phyloP scores from a whole-genome alignment of 78 protist species.

The Dictyostelium brefeldianum region DNA sequence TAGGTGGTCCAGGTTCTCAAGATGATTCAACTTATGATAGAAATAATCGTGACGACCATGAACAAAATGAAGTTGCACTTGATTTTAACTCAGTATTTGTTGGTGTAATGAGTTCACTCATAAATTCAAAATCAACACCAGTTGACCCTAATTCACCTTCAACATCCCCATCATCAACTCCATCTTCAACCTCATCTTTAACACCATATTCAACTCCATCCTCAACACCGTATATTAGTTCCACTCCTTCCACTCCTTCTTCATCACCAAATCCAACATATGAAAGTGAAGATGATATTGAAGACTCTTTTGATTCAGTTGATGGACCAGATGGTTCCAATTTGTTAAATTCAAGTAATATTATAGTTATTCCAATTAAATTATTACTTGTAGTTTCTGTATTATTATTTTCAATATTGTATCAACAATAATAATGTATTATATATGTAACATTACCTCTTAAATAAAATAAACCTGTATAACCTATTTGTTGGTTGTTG shows the following conservation, averaged over 20 bases:
- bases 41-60: not conserved
- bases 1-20: constrained; percentile 29
- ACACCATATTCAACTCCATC: not conserved
- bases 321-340: too few species aligned
- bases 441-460: too few species aligned
- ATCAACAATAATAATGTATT: not conserved
- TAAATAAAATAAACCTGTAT: too few species aligned
- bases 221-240: too few species aligned
- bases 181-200: not conserved
- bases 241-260: too few species aligned
- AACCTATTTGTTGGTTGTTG: too few species aligned
- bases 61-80: not conserved
- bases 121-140: not conserved
- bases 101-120: not conserved
- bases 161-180: not conserved
- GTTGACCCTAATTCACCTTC: too few species aligned
- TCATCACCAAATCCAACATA: too few species aligned
- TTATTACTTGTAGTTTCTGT: not conserved
- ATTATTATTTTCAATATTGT: not conserved
- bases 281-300: too few species aligned
- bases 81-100: not conserved
- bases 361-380: not conserved
- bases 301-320: too few species aligned
- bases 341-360: too few species aligned
- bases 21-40: not conserved